Conservation (phyloP, 805 yeast species). For the Metschnikowia cerradonensis region DNA sequence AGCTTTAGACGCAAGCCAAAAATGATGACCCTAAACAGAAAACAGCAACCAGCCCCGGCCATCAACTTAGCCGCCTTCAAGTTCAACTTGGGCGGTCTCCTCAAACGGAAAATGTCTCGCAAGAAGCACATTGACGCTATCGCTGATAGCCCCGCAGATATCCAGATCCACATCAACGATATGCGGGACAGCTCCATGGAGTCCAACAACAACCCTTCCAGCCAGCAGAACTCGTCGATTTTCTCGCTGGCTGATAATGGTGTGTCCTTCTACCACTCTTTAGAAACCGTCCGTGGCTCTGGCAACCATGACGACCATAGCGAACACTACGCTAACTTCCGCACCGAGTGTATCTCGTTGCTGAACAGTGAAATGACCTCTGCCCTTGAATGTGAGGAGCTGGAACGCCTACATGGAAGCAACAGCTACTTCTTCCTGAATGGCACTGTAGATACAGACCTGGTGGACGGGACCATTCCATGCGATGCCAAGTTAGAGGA, state of each 20-base stretch:
- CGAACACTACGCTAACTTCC: conserved; percentile 25
- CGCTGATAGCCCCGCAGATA: conserved; percentile 8
- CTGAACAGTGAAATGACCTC: conserved; percentile 38
- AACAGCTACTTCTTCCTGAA: background rate
- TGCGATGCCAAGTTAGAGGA: conserved; percentile 59
- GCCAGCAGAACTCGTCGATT: conserved; percentile 3
- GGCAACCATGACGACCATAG: background rate
- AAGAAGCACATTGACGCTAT: conserved; percentile 12
- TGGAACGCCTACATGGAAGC: background rate
- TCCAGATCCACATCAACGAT: conserved; percentile 4
- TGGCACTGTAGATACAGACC: background rate
- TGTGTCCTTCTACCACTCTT: background rate
- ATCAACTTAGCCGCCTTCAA: conserved; percentile 2
- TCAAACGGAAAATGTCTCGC: conserved; percentile 18
- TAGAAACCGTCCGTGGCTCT: background rate
- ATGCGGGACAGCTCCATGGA: conserved; percentile 2
- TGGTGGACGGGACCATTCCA: conserved; percentile 12
- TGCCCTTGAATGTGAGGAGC: conserved; percentile 9
- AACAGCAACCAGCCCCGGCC: conserved; percentile 11
- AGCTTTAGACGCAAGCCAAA: background rate
- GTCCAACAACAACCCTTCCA: background rate
- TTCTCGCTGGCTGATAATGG: conserved; percentile 1
- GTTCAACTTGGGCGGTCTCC: conserved; percentile 19
- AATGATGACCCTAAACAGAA: conserved; percentile 16
- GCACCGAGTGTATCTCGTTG: conserved; percentile 35